Conservation (phyloP, 2,329 filamentous ascomycete species). For the Volutella citrinella region DNA sequence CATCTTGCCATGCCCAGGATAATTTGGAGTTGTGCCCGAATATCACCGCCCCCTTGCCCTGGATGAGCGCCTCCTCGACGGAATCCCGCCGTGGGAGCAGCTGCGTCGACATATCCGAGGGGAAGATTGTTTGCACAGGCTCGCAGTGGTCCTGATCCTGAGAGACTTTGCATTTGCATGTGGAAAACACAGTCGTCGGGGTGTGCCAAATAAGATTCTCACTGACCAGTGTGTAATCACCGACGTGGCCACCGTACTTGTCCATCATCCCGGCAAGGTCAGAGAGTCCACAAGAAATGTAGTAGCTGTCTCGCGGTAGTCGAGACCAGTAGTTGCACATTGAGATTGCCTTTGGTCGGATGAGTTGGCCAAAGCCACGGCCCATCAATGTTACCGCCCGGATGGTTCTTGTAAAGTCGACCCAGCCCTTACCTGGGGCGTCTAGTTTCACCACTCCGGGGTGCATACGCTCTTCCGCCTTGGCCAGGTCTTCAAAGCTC, state of each 20-base stretch:
- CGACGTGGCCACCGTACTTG: not conserved
- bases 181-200: not conserved
- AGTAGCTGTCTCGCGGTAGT: slow-evolving; percentile 8
- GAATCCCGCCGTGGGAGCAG: too few species aligned
- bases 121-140: slow-evolving; percentile 4
- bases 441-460: slow-evolving; percentile 18
- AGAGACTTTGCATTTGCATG: not conserved
- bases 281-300: slow-evolving; percentile 5
- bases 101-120: too few species aligned
- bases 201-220: slow-evolving; percentile 4
- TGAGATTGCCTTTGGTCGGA: slow-evolving; percentile 7
- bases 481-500: slow-evolving; percentile 27
- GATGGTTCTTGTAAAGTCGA: slow-evolving; percentile 21
- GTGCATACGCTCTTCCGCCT: slow-evolving; percentile 8
- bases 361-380: slow-evolving; percentile 18
- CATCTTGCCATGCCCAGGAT: too few species aligned
- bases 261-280: slow-evolving; percentile 1
- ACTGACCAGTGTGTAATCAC: not conserved
- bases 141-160: slow-evolving; percentile 2
- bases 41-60: too few species aligned
- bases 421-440: slow-evolving; percentile 14
- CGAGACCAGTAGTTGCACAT: slow-evolving; percentile 4
- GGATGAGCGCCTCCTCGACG: too few species aligned
- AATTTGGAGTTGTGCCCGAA: too few species aligned
- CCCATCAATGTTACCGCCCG: slow-evolving; percentile 20